Evolutionary conservation across 1,139 yeast genomes (phyloP), one percentile per base, ranked within the genome.

Genomic region (Diutina ranongensis): DNA sequence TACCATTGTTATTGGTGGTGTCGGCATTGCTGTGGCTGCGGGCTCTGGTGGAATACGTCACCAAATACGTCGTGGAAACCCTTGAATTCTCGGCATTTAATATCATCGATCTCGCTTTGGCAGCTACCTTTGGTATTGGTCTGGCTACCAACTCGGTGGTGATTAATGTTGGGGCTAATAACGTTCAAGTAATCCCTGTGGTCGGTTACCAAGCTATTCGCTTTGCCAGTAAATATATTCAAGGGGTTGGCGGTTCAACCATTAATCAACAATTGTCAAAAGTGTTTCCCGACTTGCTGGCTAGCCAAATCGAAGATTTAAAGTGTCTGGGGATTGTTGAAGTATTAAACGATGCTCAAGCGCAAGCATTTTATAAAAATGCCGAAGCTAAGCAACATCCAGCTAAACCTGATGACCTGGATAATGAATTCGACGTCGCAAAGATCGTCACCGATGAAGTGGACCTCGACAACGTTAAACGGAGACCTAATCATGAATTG

Each of bases 351-450:
- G 57, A 57, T 44, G 41, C 41, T n/a, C 82, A 79, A 54, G 82
- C 74, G 48, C 75, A 71, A 47, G 76, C 83, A 2, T 81, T 77
- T 61, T 80, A 78, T 56, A 80, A 82, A 18, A 58, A 68, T 49
- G 73, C 72, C 33, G 80, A 71, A 48, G 60, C 74, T 46, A 65
- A 66, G 35, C 63, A 63, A 20, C 60, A 58, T 3, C 49, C 57
- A 20, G 52, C 50, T 34, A 52, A 49, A 25, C 70, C 65, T 4
- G 65, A 61, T 16, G 78, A 74, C 12, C 83, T 78, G 36, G 94
- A 83, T 33, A 92, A 86, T 44, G 77, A 80, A 3, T 72, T 87
- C 45, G 97, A 92, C 60, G 89, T 92, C 45, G 97, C 97, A 1
- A 87, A 87, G 38, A 79, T 88, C 54, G 94, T 92, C 8, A 78